Percentiles rank a stretch among this genome's conserved stretches.
Conservation (phyloP, 23 red algal species). For the Cyanidium caldarium region DNA sequence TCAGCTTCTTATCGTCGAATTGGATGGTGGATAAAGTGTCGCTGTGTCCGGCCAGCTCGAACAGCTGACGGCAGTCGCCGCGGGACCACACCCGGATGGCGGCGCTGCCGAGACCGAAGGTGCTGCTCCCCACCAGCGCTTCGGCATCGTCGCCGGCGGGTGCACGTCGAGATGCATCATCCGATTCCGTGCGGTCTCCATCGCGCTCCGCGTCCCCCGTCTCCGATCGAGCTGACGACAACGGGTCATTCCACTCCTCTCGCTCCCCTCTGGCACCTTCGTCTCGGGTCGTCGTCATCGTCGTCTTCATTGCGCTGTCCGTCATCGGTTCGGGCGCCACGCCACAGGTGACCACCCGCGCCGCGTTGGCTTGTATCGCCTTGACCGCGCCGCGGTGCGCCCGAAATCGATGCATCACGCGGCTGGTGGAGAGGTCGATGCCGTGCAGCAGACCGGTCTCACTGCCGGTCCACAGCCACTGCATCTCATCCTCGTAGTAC, state of each 20-base stretch:
- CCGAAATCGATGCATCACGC: background rate
- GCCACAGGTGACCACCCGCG: background rate
- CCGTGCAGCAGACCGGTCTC: background rate
- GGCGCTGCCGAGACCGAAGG: background rate
- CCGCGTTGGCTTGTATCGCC: background rate
- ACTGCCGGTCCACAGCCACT: background rate
- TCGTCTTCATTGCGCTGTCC: no score
- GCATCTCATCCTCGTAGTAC: background rate
- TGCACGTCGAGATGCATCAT: no score
- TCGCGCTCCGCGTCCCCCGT: background rate
- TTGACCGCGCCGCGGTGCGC: background rate
- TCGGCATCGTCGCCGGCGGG: background rate
- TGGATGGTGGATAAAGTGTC: background rate
- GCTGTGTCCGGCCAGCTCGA: background rate
- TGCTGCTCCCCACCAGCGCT: background rate
- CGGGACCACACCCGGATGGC: background rate
- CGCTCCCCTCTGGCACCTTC: no score
- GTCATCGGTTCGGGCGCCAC: background rate
- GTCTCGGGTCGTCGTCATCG: no score
- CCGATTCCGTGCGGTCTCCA: background rate
- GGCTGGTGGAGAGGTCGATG: background rate
- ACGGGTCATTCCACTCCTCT: background rate
- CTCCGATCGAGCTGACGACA: background rate
- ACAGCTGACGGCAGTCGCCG: background rate
- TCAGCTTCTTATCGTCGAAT: background rate